Conservation (phyloP, 768 basidiomycete species). For the Collybiopsis confluens region DNA sequence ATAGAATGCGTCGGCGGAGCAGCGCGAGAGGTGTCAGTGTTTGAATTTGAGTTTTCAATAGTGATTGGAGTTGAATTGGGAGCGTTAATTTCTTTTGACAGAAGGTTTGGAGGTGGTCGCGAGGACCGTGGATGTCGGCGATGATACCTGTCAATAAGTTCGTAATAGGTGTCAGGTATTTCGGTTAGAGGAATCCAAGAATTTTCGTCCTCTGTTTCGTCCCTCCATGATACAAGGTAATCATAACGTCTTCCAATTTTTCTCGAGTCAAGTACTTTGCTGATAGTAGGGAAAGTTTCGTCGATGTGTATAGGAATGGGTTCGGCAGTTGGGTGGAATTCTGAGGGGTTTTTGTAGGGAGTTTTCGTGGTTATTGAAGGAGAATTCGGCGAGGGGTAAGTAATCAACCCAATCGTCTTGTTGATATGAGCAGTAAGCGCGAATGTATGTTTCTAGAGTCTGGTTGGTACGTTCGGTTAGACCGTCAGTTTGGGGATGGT, state of each 20-base stretch:
- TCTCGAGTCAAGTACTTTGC: conserved; percentile 24
- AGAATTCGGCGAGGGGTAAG: conserved; percentile 36
- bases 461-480: conserved; percentile 34
- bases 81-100: neutral
- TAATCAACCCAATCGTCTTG: conserved; percentile 41
- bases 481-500: conserved; percentile 41
- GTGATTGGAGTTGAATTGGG: neutral
- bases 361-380: conserved; percentile 32
- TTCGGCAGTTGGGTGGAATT: conserved; percentile 24
- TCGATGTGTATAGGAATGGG: conserved; percentile 17
- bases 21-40: too few relatives aligned
- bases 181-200: conserved; percentile 34
- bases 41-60: neutral
- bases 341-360: conserved; percentile 26
- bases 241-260: conserved; percentile 31
- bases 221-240: conserved; percentile 28
- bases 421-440: conserved; percentile 28
- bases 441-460: conserved; percentile 33
- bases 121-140: conserved; percentile 25
- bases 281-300: conserved; percentile 17
- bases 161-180: conserved; percentile 23
- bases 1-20: neutral
- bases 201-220: conserved; percentile 22
- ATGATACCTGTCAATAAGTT: conserved; percentile 29
- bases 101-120: conserved; percentile 18